A percentile compares a stretch with the other conserved stretches of the same genome.
Conservation (phyloP, 768 basidiomycete species). For the Macrolepiota fuliginosa region DNA sequence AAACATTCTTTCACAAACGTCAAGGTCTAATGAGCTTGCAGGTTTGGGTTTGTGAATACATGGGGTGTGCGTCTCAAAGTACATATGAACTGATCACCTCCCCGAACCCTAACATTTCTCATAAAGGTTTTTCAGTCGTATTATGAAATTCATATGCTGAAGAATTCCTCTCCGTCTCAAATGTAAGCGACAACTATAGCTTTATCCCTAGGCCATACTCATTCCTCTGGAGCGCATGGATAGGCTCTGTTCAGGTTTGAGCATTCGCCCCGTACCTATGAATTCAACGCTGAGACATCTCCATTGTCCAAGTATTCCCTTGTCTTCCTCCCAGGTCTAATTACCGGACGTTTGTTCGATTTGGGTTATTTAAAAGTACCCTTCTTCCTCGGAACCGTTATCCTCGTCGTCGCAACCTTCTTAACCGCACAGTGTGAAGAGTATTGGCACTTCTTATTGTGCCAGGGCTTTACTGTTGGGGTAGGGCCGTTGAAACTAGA, state of each 20-base stretch:
- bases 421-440: conserved; percentile 53
- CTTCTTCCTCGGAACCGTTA: conserved; percentile 34
- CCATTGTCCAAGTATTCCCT: conserved; percentile 46
- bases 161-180: conserved; percentile 41
- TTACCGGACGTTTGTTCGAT: conserved; percentile 60
- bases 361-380: conserved; percentile 54
- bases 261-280: neutral
- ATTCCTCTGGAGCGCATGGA: conserved; percentile 27
- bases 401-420: conserved; percentile 47
- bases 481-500: conserved; percentile 24
- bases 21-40: conserved; percentile 21
- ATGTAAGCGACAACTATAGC: conserved; percentile 37
- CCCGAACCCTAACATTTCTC: too few relatives aligned
- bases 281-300: neutral
- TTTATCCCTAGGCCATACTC: neutral
- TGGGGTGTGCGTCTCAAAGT: conserved; percentile 57
- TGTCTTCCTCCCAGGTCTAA: conserved; percentile 46
- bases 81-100: neutral
- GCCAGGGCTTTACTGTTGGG: conserved; percentile 57
- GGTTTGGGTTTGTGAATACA: conserved; percentile 69
- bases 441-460: conserved; percentile 69
- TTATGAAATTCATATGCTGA: conserved; percentile 47
- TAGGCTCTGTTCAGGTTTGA: conserved; percentile 26
- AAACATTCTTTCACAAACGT: neutral
- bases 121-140: conserved; percentile 64